A percentile compares a stretch with the other conserved stretches of the same genome.
phyloP scores from a whole-genome alignment of 805 yeast genomes.

The Kodamaea sagamina region DNA sequence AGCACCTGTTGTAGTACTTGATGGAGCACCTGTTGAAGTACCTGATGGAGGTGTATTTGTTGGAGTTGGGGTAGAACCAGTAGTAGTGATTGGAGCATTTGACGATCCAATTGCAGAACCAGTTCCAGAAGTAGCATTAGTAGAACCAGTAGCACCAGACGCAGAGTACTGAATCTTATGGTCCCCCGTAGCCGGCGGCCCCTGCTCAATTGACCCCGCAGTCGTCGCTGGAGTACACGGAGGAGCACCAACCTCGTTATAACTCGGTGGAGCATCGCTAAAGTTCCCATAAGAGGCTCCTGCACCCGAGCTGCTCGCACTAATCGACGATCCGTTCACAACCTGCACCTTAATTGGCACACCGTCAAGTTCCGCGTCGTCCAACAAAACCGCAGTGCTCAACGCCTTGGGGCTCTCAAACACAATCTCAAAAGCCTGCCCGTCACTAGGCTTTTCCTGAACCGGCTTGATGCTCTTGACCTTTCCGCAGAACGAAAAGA shows the following conservation, averaged over 20 bases:
- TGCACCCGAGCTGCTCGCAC: conserved; percentile 7
- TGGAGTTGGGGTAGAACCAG: background rate
- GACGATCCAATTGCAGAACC: background rate
- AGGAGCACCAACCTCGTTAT: conserved; percentile 15
- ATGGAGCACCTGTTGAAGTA: conserved; percentile 4
- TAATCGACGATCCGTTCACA: conserved; percentile 16
- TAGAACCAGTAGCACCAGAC: background rate
- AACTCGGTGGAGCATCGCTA: conserved; percentile 21
- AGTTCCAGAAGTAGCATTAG: background rate
- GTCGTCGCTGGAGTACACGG: conserved; percentile 13
- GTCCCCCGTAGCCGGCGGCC: conserved; percentile 7
- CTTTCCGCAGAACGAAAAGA: conserved; percentile 74
- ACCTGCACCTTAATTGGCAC: conserved; percentile 50
- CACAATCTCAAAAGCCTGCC: conserved; percentile 47
- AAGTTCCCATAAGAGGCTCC: conserved; percentile 11
- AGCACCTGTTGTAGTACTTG: conserved; percentile 8
- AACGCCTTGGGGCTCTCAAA: conserved; percentile 64
- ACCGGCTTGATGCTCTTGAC: conserved; percentile 38
- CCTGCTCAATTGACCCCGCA: conserved; percentile 1
- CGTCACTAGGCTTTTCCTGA: conserved; percentile 26
- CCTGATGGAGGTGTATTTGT: background rate
- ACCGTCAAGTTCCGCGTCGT: conserved; percentile 74
- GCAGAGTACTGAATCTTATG: conserved; percentile 13
- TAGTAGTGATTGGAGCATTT: background rate
- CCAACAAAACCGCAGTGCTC: conserved; percentile 66